A percentile compares a stretch with the other conserved stretches of the same genome.
Conservation (phyloP, 345 rosid genomes). For the Gossypium australe region DNA sequence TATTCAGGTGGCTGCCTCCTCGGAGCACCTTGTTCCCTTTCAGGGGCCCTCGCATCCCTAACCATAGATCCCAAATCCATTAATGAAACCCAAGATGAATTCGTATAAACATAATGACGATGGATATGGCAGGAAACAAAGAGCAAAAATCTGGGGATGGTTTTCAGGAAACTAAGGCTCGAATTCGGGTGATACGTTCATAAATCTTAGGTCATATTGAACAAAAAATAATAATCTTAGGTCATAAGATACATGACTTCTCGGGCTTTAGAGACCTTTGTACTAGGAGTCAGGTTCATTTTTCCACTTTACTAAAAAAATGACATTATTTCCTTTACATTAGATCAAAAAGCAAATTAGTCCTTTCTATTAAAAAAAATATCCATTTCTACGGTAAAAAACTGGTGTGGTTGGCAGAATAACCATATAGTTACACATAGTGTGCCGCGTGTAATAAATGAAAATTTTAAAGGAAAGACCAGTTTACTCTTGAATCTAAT, state of each 20-base stretch:
- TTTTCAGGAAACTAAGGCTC: neutral
- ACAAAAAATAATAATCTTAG: too few species aligned
- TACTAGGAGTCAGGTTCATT: too few species aligned
- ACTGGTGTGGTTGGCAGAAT: too few species aligned
- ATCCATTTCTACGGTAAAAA: too few species aligned
- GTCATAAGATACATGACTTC: neutral
- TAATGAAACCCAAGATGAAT: neutral
- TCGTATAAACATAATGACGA: neutral
- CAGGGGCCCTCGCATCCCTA: conserved; percentile 57
- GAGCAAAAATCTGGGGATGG: neutral
- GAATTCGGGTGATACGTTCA: neutral
- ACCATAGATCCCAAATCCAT: neutral
- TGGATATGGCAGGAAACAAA: neutral
- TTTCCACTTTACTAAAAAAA: too few species aligned
- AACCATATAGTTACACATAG: too few species aligned
- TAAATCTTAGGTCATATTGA: neutral
- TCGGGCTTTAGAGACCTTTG: neutral
- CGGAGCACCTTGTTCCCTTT: conserved; percentile 51
- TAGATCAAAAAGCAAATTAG: too few species aligned
- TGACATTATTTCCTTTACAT: too few species aligned
- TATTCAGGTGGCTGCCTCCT: conserved; percentile 54
- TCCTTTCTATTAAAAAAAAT: too few species aligned
- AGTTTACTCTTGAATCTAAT: too few species aligned
- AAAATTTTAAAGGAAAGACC: too few species aligned
- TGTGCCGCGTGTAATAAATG: too few species aligned